Evolutionary conservation across 2,329 filamentous ascomycete species (phyloP).

Genomic region (Exophiala phaeomuriformis): DNA sequence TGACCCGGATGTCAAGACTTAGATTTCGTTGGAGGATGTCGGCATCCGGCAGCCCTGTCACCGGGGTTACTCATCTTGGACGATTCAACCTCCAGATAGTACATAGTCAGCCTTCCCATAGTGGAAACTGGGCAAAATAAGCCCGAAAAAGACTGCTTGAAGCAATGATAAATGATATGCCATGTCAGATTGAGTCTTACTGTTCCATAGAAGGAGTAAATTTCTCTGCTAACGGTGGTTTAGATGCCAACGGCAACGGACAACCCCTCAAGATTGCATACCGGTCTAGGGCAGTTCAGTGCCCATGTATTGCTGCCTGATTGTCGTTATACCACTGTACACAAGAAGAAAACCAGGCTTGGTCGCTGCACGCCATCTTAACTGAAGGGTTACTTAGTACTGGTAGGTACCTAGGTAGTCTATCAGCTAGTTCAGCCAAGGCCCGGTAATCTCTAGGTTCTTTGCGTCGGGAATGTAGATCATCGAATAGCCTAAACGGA

Average conservation of each 20-base stretch:
- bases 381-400: too few species aligned
- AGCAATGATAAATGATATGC: neutral
- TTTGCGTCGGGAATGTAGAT: neutral
- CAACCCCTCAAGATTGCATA: too few species aligned
- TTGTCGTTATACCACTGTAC: too few species aligned
- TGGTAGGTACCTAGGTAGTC: neutral
- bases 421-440: neutral
- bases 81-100: neutral
- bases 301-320: too few species aligned
- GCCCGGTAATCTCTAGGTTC: neutral
- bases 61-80: neutral
- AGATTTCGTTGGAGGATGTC: neutral
- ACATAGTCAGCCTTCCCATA: neutral
- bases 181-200: too few species aligned
- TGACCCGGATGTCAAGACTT: conserved; percentile 93
- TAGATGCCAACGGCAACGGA: too few species aligned
- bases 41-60: conserved; percentile 17
- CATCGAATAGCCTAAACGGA: too few species aligned
- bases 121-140: neutral
- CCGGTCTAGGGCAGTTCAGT: too few species aligned
- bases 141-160: neutral
- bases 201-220: too few species aligned
- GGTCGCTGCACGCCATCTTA: too few species aligned
- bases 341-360: too few species aligned
- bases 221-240: too few species aligned